Base-by-base conservation (phyloP, 345 rosid species). In the Kandelia obovata region DNA sequence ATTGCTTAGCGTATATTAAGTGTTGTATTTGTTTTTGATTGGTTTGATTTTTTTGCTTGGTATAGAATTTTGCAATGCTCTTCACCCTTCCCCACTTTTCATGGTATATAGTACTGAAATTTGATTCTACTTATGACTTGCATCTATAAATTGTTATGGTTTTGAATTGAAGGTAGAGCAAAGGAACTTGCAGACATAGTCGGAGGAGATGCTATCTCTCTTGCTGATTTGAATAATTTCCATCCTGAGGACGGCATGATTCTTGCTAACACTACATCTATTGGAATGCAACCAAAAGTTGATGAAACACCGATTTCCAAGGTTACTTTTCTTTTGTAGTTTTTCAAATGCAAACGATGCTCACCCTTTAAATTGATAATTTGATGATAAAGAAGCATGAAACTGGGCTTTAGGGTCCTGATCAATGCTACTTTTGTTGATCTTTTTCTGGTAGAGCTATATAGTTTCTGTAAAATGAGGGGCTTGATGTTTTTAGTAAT, bases 261-360 rank as follows among this genome's bases (percentile, higher is more conserved):
- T 76, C 85, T 95, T 69, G 93, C 93, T n/a, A 92, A 95, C 80
- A 82, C 97, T 64, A 95, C 99, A 28, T 89, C 96, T 23, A 86
- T 92, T 34, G 96, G 99, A 70, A 95, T 92, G 99, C 96, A 88
- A 61, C 99, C 99, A 58, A 89, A 92, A 69, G 76, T 86, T 26
- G 84, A 86, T 8, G 96, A 89, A 78, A 91, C 99, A 37, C 99
- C 99, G 16, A 32, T 90, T 73, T 75, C 96, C 53, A 89, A 92
- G 96, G 97, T 91, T 76, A 65, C 65, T 62, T 56, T 55, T 64
- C 19, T 37, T 62, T 16, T 61, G 32, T 25, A 16, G 34, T 52
- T 43, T 64, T 64, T 26, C 17, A 23, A 5, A 20, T 30, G 34
- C n/a, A 15, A 53, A 51, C 56, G 1, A 9, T 67, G 11, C 6